Percentiles rank a stretch among this genome's conserved stretches.
Conservation (phyloP, 163 green algal genomes). For the Prototheca wickerhamii region DNA sequence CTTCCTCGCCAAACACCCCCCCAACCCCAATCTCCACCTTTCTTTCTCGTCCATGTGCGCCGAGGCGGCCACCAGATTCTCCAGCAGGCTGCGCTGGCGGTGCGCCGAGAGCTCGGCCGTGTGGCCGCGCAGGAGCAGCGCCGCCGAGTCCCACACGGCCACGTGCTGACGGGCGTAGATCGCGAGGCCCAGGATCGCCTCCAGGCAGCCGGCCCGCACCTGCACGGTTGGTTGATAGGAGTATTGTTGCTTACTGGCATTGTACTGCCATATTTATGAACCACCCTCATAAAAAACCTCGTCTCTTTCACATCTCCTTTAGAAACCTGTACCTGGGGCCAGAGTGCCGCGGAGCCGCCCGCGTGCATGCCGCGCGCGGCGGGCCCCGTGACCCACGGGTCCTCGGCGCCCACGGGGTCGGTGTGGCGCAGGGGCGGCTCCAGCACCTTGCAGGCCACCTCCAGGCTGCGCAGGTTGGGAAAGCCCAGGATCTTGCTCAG, state of each 20-base stretch:
- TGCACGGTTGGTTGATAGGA: background rate
- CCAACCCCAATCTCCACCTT: conserved; percentile 2
- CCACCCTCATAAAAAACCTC: too few relatives aligned
- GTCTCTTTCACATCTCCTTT: too few relatives aligned
- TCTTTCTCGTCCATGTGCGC: conserved; percentile 35
- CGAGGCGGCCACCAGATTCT: conserved; percentile 43
- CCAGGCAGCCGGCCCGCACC: conserved; percentile 18
- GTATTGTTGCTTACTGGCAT: background rate
- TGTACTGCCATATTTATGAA: too few relatives aligned
- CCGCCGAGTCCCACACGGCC: conserved; percentile 48
- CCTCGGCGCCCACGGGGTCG: conserved; percentile 24
- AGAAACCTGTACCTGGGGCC: background rate
- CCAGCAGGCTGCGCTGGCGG: conserved; percentile 34
- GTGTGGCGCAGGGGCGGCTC: conserved; percentile 40
- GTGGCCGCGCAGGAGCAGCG: conserved; percentile 41
- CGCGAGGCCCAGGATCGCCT: conserved; percentile 34
- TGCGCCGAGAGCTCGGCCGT: conserved; percentile 22
- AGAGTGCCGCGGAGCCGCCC: background rate
- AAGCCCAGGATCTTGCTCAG: conserved; percentile 30
- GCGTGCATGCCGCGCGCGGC: background rate
- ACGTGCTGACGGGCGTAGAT: conserved; percentile 37
- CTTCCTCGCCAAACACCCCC: background rate
- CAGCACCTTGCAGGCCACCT: conserved; percentile 39
- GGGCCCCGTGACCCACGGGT: conserved; percentile 7
- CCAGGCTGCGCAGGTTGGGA: conserved; percentile 28